Evolutionary conservation across 306 rosid species (phyloP), one percentile per base, ranked within the genome.

Genomic region (Hippophae gyantsensis): DNA sequence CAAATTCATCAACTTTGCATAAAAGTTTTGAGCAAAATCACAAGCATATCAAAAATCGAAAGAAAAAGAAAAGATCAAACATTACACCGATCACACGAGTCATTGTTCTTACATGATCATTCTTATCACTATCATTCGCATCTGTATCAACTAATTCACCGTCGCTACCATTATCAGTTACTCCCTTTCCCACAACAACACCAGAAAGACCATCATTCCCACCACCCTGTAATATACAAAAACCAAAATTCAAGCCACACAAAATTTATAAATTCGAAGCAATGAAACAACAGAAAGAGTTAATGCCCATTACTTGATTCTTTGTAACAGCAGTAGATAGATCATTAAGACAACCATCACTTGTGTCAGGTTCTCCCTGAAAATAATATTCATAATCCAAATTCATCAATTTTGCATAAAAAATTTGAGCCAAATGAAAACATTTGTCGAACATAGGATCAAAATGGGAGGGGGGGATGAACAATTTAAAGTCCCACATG

Each of bases 301-400:
- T 5, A 2, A 6, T 10, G 9, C 40, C 38, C 38, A 60, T 64
- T 51, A 78, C 92, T 69, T 51, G 78, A 6, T 43, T 48, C n/a
- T 66, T 60, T 32, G 38, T 32, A 32, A 32, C 38, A 32, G 38
- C 38, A 32, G 38, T 4, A 32, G 38, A 32, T 32, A 32, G 38
- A 32, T 32, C 4, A 32, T 32, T 32, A 32, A 32, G 38, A 32
- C 38, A 32, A 32, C 38, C 38, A 32, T 32, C 3, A 32, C 38
- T 32, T 32, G 38, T 32, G 4, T 32, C 38, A 32, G 38, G 38
- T 2, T 32, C 38, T 32, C 38, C 38, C 38, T 32, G 0, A 32
- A 32, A 32, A 32, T 2, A 32, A 32, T 2, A 32, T 32, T 32
- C 38, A 32, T 2, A 32, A 32, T 32, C 38, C 38, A 32, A 32